Base-by-base conservation (phyloP, 148 eudicot genomes). In the Drosera capensis region DNA sequence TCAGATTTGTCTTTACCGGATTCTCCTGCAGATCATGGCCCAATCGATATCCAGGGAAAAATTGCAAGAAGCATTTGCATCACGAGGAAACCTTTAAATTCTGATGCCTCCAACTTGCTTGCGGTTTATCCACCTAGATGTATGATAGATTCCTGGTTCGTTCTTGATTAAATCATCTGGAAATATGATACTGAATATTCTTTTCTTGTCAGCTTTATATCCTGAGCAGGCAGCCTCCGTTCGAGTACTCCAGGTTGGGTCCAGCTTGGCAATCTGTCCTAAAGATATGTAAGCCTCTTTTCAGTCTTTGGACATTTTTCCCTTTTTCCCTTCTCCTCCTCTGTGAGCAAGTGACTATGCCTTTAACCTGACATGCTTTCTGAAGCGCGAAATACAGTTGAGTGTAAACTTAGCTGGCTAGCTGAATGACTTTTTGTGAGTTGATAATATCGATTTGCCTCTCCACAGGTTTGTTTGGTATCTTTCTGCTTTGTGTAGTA, bases 41-140 rank as follows among this genome's bases (percentile, higher is more conserved):
- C 53, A 20, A 45, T 18, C 46, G 51, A 49, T 61, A 34, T 44
- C 1, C 41, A 48, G 45, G 59, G 58, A 31, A 83, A 71, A 64
- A 76, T 88, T 45, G 92, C 94, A n/a, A 76, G 92, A 65, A 88
- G 74, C 46, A 72, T 86, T 52, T 82, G 94, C 70, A 77, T 88
- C 44, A 52, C 83, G 30, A 71, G 59, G 11, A 65, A 55, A 45
- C 67, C 92, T 13, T 48, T 88, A 40, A 80, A 75, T 57, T 43
- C 77, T 37, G 84, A 80, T 65, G 65, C 46, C 30, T 64, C 78
- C 20, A 88, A 68, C 66, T 64, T 80, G 60, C 45, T 83, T 56
- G 63, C 75, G 26, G 78, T 88, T 40, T 73, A 38, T 56, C 97
- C 94, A 64, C 97, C 97, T 22, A 72, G 63, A 88, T 77, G 97